A percentile compares a stretch with the other conserved stretches of the same genome.
phyloP scores from a whole-genome alignment of 805 yeast species.

The Pichia ethanolica region DNA sequence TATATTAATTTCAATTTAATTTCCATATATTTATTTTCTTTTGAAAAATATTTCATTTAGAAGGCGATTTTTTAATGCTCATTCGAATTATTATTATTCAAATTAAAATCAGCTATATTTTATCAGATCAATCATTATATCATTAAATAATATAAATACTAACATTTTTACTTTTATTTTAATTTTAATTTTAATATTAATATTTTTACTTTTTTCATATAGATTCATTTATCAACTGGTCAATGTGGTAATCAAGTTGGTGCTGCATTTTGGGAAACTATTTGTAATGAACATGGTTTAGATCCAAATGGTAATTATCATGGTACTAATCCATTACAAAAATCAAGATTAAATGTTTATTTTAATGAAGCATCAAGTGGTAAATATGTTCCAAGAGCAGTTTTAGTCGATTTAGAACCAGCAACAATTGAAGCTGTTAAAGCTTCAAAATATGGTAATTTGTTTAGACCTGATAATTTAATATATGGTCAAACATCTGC shows the following conservation, averaged over 20 bases:
- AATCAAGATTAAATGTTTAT: slow-evolving; percentile 59
- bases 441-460: slow-evolving; percentile 70
- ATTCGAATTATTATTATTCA: no score
- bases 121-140: no score
- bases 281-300: slow-evolving; percentile 81
- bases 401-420: slow-evolving; percentile 88
- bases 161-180: not conserved
- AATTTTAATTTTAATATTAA: not conserved
- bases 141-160: not conserved
- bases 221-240: slow-evolving; percentile 95
- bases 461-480: slow-evolving; percentile 88
- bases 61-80: no score
- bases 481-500: slow-evolving; percentile 89
- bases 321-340: slow-evolving; percentile 48
- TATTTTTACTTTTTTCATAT: slow-evolving; percentile 5
- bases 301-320: slow-evolving; percentile 69
- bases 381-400: slow-evolving; percentile 91
- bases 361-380: slow-evolving; percentile 82
- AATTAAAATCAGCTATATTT: no score
- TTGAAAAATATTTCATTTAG: no score
- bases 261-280: slow-evolving; percentile 91
- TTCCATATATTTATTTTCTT: no score
- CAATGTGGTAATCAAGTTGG: slow-evolving; percentile 99
- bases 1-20: no score
- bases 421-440: slow-evolving; percentile 86